Evolutionary conservation across 257 asterid genomes (phyloP).

Genomic region (Capsicum baccatum): DNA sequence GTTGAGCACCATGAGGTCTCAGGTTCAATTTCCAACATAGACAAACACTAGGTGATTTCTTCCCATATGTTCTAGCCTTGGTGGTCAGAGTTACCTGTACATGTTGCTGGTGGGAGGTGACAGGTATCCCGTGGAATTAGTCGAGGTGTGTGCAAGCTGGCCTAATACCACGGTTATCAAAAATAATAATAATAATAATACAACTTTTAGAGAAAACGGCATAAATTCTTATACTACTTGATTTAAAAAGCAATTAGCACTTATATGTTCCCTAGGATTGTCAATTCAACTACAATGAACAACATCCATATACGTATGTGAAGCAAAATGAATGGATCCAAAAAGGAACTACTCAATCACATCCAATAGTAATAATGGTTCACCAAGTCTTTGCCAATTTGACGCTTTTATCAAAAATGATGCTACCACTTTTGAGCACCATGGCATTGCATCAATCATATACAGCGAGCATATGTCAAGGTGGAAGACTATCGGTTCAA

Average conservation of each 20-base stretch:
- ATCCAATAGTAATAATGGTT: conserved; percentile 5
- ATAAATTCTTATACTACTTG: not conserved
- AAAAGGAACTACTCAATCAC: conserved; percentile 12
- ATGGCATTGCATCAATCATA: not conserved
- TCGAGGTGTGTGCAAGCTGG: too few species aligned
- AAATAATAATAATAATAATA: too few species aligned
- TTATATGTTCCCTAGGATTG: not conserved
- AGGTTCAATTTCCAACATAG: too few species aligned
- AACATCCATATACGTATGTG: not conserved
- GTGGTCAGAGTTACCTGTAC: too few species aligned
- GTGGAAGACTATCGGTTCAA: conserved; percentile 1
- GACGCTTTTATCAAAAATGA: not conserved
- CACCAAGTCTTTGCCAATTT: not conserved
- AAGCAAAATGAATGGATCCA: not conserved
- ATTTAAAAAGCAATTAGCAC: not conserved
- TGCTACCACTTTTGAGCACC: not conserved
- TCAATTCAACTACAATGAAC: not conserved
- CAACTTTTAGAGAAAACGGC: too few species aligned
- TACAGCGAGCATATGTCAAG: not conserved
- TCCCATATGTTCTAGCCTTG: too few species aligned
- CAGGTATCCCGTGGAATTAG: too few species aligned
- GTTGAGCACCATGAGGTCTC: too few species aligned
- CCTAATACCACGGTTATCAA: too few species aligned
- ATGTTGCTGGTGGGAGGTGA: too few species aligned
- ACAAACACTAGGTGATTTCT: too few species aligned